A percentile compares a stretch with the other conserved stretches of the same genome.
These are phyloP conservation scores for Pleurotus tuoliensis DNA, from an alignment of 768 basidiomycete species.

Conservation along the genomic window DNA sequence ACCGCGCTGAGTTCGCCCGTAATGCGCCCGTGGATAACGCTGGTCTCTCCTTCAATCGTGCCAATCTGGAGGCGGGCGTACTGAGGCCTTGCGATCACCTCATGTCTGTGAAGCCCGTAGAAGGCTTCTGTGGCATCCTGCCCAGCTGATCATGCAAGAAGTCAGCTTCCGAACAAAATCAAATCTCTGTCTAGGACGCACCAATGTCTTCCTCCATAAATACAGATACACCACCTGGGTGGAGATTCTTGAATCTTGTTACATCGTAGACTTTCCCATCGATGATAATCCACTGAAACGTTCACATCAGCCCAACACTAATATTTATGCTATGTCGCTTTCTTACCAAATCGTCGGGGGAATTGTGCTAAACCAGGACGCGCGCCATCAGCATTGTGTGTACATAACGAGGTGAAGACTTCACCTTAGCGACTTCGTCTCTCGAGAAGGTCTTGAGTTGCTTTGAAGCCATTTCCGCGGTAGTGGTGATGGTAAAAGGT, in stretches of 20 bases:
- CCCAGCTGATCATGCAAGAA: conserved; percentile 40
- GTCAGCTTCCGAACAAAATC: not conserved
- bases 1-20: conserved; percentile 59
- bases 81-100: conserved; percentile 65
- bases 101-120: conserved; percentile 70
- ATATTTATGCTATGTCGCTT: conserved; percentile 1
- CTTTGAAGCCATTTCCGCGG: conserved; percentile 28
- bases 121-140: conserved; percentile 79
- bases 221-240: conserved; percentile 79
- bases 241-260: conserved; percentile 70
- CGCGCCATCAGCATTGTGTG: not conserved
- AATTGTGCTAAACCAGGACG: conserved; percentile 59
- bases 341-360: conserved; percentile 59
- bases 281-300: conserved; percentile 70
- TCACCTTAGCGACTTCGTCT: conserved; percentile 41
- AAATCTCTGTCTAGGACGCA: conserved; percentile 22
- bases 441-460: conserved; percentile 33
- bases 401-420: not conserved
- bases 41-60: conserved; percentile 53
- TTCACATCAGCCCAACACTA: not conserved
- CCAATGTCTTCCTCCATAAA: conserved; percentile 73
- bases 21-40: conserved; percentile 39
- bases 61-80: conserved; percentile 65
- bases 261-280: conserved; percentile 84
- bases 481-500: not conserved